A percentile compares a stretch with the other conserved stretches of the same genome.
Evolutionary conservation across 73 alveolate species (phyloP).

Genomic region (Paramecium sonneborni): DNA sequence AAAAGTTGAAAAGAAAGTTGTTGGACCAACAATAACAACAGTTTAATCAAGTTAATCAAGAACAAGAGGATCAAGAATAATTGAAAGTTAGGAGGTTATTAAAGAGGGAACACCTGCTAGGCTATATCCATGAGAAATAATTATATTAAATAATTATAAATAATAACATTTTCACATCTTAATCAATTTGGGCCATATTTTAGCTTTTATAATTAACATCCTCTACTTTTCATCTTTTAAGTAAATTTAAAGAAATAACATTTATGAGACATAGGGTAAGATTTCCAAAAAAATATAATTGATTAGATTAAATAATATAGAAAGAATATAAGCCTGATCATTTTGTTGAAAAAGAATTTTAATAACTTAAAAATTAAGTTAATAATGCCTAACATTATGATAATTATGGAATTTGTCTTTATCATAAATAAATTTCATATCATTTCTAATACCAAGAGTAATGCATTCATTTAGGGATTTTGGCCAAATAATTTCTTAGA

Average conservation of each 20-base stretch:
- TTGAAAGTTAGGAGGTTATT: background rate
- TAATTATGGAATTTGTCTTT: no score
- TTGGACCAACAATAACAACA: conserved; percentile 3
- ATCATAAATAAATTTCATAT: background rate
- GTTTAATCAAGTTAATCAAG: background rate
- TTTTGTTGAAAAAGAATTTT: background rate
- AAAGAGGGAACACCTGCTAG: conserved; percentile 20
- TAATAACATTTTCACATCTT: background rate
- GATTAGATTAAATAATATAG: background rate
- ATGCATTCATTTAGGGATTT: background rate
- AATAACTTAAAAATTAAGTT: no score
- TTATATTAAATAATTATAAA: background rate
- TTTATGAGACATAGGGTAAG: conserved; percentile 8
- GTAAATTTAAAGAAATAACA: background rate
- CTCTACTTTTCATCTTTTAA: background rate
- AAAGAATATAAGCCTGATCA: background rate
- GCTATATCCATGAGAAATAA: conserved; percentile 1
- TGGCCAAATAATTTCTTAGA: background rate
- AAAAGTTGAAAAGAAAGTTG: conserved; percentile 25
- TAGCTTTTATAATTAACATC: background rate
- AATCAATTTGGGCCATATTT: background rate
- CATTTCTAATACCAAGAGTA: background rate
- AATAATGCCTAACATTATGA: no score
- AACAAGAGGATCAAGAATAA: conserved; percentile 36
- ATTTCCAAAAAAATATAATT: background rate